These are phyloP conservation scores for Xylaria arbuscula DNA, from an alignment of 2,329 filamentous ascomycete genomes.

Conservation along the genomic window DNA sequence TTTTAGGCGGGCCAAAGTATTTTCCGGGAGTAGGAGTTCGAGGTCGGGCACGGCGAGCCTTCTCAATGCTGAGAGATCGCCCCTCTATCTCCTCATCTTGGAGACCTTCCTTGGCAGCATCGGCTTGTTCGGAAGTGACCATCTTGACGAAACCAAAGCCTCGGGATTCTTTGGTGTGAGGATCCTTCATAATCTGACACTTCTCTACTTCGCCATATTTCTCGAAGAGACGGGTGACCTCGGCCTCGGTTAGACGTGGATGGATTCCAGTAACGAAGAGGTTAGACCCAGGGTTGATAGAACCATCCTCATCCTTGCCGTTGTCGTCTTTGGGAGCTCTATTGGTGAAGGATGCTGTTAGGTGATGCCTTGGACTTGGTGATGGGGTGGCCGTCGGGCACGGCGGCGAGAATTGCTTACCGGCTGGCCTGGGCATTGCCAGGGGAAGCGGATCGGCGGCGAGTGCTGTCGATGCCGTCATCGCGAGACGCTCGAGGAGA, in stretches of 20 bases:
- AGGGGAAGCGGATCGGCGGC: constrained; percentile 72
- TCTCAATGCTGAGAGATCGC: constrained; percentile 97
- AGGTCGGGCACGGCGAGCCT: constrained; percentile 93
- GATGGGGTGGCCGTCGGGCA: not conserved
- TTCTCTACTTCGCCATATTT: constrained; percentile 99
- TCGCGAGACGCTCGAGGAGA: constrained; percentile 71
- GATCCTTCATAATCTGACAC: constrained; percentile 99
- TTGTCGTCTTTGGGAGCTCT: constrained; percentile 66
- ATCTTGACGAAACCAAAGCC: constrained; percentile 99
- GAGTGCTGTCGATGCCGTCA: constrained; percentile 65
- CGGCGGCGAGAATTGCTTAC: constrained; percentile 52
- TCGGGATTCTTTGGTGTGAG: constrained; percentile 97
- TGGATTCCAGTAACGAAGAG: constrained; percentile 99
- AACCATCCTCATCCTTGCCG: constrained; percentile 76
- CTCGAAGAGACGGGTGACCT: constrained; percentile 94
- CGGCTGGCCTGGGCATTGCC: constrained; percentile 62
- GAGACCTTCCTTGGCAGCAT: constrained; percentile 94
- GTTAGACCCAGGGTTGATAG: constrained; percentile 94
- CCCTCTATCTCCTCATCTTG: constrained; percentile 96
- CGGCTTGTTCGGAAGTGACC: constrained; percentile 92
- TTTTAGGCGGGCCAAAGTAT: constrained; percentile 98
- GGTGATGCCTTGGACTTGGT: constrained; percentile 3
- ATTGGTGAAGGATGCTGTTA: constrained; percentile 31
- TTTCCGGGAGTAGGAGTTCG: constrained; percentile 97
- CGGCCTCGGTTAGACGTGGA: constrained; percentile 86